These are phyloP conservation scores for Penicillium macrosclerotiorum DNA, from an alignment of 495 filamentous ascomycete species.

Conservation along the genomic window DNA sequence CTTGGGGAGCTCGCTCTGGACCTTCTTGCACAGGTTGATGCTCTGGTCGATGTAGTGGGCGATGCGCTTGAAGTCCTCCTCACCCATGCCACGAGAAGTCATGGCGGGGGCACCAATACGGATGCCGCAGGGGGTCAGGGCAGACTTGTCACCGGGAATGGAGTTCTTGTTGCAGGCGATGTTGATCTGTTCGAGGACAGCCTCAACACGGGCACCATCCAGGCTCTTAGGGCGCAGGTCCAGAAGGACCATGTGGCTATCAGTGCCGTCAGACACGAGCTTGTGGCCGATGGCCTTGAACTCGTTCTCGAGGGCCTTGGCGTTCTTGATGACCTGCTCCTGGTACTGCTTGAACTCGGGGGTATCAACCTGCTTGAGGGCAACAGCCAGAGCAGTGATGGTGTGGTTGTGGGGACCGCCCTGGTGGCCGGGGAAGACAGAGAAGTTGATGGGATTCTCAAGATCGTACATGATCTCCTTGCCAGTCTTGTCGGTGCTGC, in stretches of 20 bases:
- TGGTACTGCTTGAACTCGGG: conserved; percentile 98
- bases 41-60: conserved; percentile 82
- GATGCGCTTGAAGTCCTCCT: conserved; percentile 89
- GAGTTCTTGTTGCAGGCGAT: conserved; percentile 99
- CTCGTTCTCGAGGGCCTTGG: conserved; percentile 72
- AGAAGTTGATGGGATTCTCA: conserved; percentile 96
- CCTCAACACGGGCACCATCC: conserved; percentile 95
- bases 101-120: conserved; percentile 97
- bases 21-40: conserved; percentile 78
- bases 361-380: conserved; percentile 88
- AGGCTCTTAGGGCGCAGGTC: conserved; percentile 77
- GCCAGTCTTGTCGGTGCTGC: conserved; percentile 83
- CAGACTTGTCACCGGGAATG: conserved; percentile 96
- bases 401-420: conserved; percentile 99
- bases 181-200: conserved; percentile 95
- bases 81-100: conserved; percentile 91
- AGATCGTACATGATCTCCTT: conserved; percentile 93
- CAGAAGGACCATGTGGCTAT: conserved; percentile 97
- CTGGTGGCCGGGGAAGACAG: conserved; percentile 99
- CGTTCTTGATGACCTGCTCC: conserved; percentile 86
- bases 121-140: conserved; percentile 90
- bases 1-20: conserved; percentile 85
- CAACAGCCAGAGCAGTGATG: conserved; percentile 96
- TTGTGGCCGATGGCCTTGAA: conserved; percentile 81
- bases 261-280: conserved; percentile 93